These are phyloP conservation scores for Rhipidocladum racemiflorum DNA, from an alignment of 176 grass and related monocot genomes.

Conservation along the genomic window DNA sequence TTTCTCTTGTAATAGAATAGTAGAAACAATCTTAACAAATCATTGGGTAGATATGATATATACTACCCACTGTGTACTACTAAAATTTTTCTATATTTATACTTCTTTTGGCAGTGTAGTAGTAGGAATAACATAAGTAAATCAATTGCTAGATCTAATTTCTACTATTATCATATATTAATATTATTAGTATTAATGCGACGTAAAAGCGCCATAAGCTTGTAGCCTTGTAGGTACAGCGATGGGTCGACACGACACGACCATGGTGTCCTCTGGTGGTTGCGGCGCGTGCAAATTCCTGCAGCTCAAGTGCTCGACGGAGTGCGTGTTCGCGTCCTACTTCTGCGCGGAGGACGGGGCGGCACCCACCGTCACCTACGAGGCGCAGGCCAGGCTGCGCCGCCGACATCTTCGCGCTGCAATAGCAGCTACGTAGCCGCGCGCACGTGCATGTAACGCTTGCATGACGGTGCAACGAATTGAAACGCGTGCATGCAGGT, in stretches of 20 bases:
- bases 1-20: no score
- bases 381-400: conserved; percentile 79
- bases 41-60: no score
- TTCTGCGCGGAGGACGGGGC: conserved; percentile 91
- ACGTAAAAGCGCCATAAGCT: not conserved
- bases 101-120: no score
- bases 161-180: no score
- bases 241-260: not conserved
- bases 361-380: conserved; percentile 73
- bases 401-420: conserved; percentile 88
- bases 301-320: conserved; percentile 67
- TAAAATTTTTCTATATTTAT: no score
- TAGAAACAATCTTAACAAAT: no score
- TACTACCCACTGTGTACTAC: no score
- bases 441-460: not conserved
- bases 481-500: conserved; percentile 16
- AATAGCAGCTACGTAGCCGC: conserved; percentile 50
- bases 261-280: conserved; percentile 18
- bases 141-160: no score
- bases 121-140: no score
- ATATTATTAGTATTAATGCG: no score
- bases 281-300: conserved; percentile 98
- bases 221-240: not conserved
- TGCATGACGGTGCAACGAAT: not conserved
- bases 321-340: conserved; percentile 90